phyloP scores from a whole-genome alignment of 352 stramenopile genomes.

The Phytopythium ostracodes region DNA sequence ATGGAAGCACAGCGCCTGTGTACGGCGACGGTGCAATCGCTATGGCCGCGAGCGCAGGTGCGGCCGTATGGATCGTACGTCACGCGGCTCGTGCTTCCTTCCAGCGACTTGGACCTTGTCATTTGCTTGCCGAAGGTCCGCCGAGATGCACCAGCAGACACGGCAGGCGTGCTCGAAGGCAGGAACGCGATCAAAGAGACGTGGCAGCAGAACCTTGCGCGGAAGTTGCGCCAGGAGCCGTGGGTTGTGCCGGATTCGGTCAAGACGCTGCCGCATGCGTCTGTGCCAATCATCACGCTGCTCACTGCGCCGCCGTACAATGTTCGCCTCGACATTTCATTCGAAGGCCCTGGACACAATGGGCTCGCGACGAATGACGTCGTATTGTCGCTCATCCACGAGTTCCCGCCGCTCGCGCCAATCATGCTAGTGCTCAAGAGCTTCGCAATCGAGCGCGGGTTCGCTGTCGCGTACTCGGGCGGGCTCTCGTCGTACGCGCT shows the following conservation, averaged over 20 bases:
- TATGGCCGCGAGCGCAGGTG: constrained; percentile 95
- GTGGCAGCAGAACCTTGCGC: constrained; percentile 95
- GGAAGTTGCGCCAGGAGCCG: constrained; percentile 91
- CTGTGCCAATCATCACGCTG: constrained; percentile 97
- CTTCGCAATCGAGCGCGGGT: constrained; percentile 89
- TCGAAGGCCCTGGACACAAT: constrained; percentile 95
- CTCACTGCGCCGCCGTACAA: constrained; percentile 73
- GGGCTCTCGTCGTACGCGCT: constrained; percentile 95
- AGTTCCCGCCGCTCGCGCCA: constrained; percentile 92
- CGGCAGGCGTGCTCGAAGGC: constrained; percentile 94
- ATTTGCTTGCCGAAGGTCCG: constrained; percentile 98
- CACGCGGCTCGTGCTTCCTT: constrained; percentile 93
- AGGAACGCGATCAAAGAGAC: constrained; percentile 98
- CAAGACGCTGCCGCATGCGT: constrained; percentile 95
- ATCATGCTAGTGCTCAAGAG: constrained; percentile 97
- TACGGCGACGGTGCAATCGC: constrained; percentile 75
- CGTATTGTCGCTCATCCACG: constrained; percentile 89
- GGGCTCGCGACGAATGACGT: constrained; percentile 94
- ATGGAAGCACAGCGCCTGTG: constrained; percentile 75
- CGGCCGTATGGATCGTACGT: constrained; percentile 97
- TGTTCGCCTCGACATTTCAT: constrained; percentile 94
- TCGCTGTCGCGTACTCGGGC: constrained; percentile 95
- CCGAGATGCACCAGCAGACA: constrained; percentile 91
- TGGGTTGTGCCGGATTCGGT: constrained; percentile 93
- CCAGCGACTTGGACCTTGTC: constrained; percentile 96